Evolutionary conservation across 805 yeast genomes (phyloP).

Genomic region (Barnettozyma populi): DNA sequence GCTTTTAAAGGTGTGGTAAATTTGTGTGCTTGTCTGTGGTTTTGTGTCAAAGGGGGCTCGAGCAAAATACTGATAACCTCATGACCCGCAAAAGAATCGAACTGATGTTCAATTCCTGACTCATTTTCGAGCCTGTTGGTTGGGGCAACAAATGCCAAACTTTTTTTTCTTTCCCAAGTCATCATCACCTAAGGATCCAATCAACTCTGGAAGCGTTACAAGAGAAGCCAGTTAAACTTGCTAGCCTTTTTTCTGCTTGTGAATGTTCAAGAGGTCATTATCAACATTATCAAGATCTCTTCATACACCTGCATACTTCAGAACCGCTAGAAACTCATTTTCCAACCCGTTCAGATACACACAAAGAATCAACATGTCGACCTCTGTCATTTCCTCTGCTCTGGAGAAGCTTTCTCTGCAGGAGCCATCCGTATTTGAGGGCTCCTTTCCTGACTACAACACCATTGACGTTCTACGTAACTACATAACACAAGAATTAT

Average conservation of each 20-base stretch:
- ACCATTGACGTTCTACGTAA: slow-evolving; percentile 86
- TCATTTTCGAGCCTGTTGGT: not conserved
- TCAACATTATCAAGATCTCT: not conserved
- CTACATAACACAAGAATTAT: slow-evolving; percentile 76
- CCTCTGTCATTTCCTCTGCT: slow-evolving; percentile 26
- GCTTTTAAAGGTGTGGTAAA: not conserved
- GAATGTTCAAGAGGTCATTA: slow-evolving; percentile 5
- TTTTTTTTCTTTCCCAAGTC: slow-evolving; percentile 4
- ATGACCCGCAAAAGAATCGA: too few species aligned
- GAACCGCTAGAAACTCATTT: not conserved
- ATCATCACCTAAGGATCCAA: not conserved
- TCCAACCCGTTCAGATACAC: not conserved
- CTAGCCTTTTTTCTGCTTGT: not conserved
- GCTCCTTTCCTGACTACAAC: slow-evolving; percentile 72
- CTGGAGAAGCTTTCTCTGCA: slow-evolving; percentile 30
- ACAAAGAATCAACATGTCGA: slow-evolving; percentile 16
- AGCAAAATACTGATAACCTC: too few species aligned
- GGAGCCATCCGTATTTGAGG: slow-evolving; percentile 42
- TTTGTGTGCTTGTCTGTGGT: not conserved
- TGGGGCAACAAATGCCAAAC: not conserved
- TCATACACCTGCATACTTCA: not conserved
- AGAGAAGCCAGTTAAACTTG: not conserved
- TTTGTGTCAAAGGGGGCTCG: slow-evolving; percentile 7
- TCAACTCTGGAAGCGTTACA: not conserved
- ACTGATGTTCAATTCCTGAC: not conserved